Percentiles rank a stretch among this genome's conserved stretches.
Evolutionary conservation across 495 filamentous ascomycete species (phyloP).

Genomic region (Lindgomyces ingoldianus): DNA sequence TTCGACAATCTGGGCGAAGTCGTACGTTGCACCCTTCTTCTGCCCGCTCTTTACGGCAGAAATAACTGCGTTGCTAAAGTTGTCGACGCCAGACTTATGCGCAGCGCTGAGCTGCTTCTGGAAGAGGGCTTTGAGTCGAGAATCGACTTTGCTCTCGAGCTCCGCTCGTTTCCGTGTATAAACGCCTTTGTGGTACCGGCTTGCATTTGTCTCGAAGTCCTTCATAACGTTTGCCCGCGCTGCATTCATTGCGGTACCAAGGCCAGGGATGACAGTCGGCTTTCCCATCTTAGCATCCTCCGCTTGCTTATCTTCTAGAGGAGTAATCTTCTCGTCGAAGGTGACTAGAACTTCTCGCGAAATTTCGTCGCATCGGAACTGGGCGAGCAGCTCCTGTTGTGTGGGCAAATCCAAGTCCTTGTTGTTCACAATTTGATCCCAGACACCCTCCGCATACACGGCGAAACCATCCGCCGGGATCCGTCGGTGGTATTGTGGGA

Average conservation of each 20-base stretch:
- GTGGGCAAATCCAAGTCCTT: slow-evolving; percentile 97
- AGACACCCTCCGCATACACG: slow-evolving; percentile 87
- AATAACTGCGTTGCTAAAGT: slow-evolving; percentile 84
- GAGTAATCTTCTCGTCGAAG: slow-evolving; percentile 79
- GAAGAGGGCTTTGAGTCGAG: slow-evolving; percentile 82
- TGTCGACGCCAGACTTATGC: slow-evolving; percentile 83
- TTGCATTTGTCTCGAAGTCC: slow-evolving; percentile 84
- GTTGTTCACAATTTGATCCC: slow-evolving; percentile 98
- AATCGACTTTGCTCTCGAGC: slow-evolving; percentile 81
- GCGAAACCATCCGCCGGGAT: slow-evolving; percentile 96
- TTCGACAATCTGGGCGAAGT: slow-evolving; percentile 92
- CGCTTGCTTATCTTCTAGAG: slow-evolving; percentile 83
- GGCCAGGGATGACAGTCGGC: slow-evolving; percentile 67
- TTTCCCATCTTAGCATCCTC: slow-evolving; percentile 70
- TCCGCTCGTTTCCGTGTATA: slow-evolving; percentile 82
- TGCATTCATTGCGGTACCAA: slow-evolving; percentile 72
- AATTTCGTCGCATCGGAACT: slow-evolving; percentile 98
- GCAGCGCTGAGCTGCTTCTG: slow-evolving; percentile 80
- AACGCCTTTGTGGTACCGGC: slow-evolving; percentile 93
- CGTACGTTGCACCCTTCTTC: slow-evolving; percentile 83
- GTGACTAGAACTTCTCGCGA: slow-evolving; percentile 76
- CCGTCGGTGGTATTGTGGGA: slow-evolving; percentile 91
- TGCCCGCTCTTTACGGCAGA: slow-evolving; percentile 84
- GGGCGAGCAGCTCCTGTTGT: slow-evolving; percentile 93
- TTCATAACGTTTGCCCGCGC: slow-evolving; percentile 74